A percentile compares a stretch with the other conserved stretches of the same genome.
Evolutionary conservation across 768 basidiomycete genomes (phyloP).

Genomic region (Daedaleopsis nitida): DNA sequence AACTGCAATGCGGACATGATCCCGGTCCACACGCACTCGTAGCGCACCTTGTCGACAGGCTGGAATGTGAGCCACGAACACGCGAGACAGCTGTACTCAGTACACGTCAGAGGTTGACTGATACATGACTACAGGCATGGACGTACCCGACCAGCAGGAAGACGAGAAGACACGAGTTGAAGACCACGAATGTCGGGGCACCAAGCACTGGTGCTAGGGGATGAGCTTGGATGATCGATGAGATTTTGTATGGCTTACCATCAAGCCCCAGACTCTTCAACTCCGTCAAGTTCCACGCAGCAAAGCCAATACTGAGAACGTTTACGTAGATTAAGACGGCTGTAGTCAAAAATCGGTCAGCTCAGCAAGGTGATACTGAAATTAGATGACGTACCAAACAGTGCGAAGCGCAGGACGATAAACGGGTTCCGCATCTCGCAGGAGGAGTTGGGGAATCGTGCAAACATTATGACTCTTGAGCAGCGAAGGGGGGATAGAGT

Average conservation of each 20-base stretch:
- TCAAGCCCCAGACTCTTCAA: conserved; percentile 36
- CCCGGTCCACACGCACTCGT: conserved; percentile 61
- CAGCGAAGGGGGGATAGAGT: conserved; percentile 3
- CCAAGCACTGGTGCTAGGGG: conserved; percentile 39
- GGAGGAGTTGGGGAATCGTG: conserved; percentile 3
- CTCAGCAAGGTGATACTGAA: background rate
- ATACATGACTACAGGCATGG: background rate
- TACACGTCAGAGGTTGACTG: background rate
- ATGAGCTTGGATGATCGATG: background rate
- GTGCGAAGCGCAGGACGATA: conserved; percentile 55
- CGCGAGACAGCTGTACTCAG: conserved; percentile 29
- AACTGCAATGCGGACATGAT: conserved; percentile 51
- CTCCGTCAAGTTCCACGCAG: conserved; percentile 57
- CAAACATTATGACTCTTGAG: conserved; percentile 6
- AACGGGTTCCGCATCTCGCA: conserved; percentile 50
- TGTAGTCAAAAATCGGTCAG: conserved; percentile 21
- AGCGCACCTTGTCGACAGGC: conserved; percentile 39
- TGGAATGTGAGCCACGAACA: conserved; percentile 36
- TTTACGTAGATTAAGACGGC: conserved; percentile 54
- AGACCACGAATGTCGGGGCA: conserved; percentile 50
- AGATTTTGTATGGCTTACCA: conserved; percentile 34
- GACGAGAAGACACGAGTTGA: conserved; percentile 44
- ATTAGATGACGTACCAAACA: conserved; percentile 51
- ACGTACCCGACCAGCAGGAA: conserved; percentile 36
- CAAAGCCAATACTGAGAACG: conserved; percentile 54